Conservation (phyloP, 2,329 filamentous ascomycete species). For the Tolypocladium sp. region DNA sequence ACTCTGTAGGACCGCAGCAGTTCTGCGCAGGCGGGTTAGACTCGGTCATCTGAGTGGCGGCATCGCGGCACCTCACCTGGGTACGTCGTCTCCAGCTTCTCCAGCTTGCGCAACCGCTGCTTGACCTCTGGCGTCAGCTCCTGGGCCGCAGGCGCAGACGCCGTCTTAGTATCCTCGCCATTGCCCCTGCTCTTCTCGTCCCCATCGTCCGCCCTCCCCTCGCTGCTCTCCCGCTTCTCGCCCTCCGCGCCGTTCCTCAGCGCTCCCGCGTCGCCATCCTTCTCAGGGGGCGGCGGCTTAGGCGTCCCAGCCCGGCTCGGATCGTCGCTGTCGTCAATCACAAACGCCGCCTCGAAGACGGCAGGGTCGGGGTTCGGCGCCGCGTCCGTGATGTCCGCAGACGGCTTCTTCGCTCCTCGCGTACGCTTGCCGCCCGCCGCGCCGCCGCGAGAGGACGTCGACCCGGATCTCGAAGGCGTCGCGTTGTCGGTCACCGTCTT, state of each 20-base stretch:
- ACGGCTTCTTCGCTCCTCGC: slow-evolving; percentile 29
- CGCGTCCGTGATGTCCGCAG: slow-evolving; percentile 26
- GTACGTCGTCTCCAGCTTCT: slow-evolving; percentile 82
- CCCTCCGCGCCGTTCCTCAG: slow-evolving; percentile 11
- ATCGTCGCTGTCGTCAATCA: slow-evolving; percentile 74
- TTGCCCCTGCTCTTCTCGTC: slow-evolving; percentile 4
- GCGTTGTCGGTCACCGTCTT: slow-evolving; percentile 39
- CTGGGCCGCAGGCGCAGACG: slow-evolving; percentile 10
- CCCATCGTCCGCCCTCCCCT: slow-evolving; percentile 12
- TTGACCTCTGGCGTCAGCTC: slow-evolving; percentile 69
- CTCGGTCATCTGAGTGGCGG: not conserved
- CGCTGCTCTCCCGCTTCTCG: slow-evolving; percentile 11
- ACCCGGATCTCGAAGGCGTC: slow-evolving; percentile 26
- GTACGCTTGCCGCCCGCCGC: slow-evolving; percentile 12
- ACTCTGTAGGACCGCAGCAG: slow-evolving; percentile 85
- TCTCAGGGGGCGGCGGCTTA: slow-evolving; percentile 28
- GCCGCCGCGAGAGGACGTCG: slow-evolving; percentile 17
- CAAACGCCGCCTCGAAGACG: slow-evolving; percentile 79
- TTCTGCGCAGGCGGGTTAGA: slow-evolving; percentile 39
- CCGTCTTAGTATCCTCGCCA: slow-evolving; percentile 7
- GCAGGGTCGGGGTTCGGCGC: slow-evolving; percentile 64
- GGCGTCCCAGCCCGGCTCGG: slow-evolving; percentile 54
- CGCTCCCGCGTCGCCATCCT: slow-evolving; percentile 12
- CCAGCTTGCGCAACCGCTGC: slow-evolving; percentile 71
- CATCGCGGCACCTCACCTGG: slow-evolving; percentile 47